Conservation (phyloP, 1,139 yeast genomes). For the Yamadazyma diospyri region DNA sequence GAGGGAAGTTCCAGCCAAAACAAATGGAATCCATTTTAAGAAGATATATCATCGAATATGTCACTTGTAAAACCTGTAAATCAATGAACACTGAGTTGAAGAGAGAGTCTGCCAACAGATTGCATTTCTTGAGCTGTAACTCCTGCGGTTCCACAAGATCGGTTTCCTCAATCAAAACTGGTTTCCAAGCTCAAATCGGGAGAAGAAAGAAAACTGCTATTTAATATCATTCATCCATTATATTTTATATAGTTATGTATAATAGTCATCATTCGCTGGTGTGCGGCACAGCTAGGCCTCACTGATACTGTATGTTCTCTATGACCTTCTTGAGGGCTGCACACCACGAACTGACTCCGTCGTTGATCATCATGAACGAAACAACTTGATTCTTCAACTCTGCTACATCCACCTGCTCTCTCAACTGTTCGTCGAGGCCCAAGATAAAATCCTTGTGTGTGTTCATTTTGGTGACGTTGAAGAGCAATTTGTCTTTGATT, state of each 20-base stretch:
- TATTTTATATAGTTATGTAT: constrained; percentile 9
- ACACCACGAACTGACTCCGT: constrained; percentile 56
- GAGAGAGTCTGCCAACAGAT: constrained; percentile 93
- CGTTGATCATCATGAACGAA: constrained; percentile 48
- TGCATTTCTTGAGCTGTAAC: constrained; percentile 96
- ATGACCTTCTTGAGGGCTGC: constrained; percentile 50
- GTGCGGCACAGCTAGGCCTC: no score
- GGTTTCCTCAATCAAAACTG: constrained; percentile 95
- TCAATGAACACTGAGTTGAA: constrained; percentile 94
- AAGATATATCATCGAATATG: constrained; percentile 95
- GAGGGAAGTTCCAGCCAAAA: constrained; percentile 97
- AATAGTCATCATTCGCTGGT: constrained; percentile 7
- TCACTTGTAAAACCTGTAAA: constrained; percentile 97
- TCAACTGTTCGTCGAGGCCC: constrained; percentile 11
- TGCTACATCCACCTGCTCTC: constrained; percentile 6
- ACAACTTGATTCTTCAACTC: constrained; percentile 25
- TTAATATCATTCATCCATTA: constrained; percentile 3
- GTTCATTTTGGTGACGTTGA: constrained; percentile 15
- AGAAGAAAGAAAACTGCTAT: constrained; percentile 54
- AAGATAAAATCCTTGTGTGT: constrained; percentile 19
- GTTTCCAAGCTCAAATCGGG: constrained; percentile 97
- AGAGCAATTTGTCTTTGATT: constrained; percentile 29
- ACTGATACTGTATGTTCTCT: constrained; percentile 19
- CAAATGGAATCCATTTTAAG: constrained; percentile 95
- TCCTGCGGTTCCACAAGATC: constrained; percentile 98